Conservation (phyloP, 164 flowering plant species). For the Dillenia turbinata region DNA sequence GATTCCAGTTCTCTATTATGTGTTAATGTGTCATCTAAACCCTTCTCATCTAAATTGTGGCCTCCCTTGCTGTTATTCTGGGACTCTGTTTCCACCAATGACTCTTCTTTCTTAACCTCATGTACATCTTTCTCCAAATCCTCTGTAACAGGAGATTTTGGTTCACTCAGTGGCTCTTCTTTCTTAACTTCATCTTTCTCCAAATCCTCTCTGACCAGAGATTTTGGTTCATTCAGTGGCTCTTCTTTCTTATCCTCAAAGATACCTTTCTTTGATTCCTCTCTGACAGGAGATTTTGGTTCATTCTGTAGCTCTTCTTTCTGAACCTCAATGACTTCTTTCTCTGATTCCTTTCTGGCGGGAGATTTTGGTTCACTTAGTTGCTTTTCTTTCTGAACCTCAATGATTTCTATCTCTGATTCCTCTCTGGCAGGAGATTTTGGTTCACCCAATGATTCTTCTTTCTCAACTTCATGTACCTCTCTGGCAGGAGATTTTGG, state of each 20-base stretch:
- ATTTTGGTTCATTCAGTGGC: too few relatives aligned
- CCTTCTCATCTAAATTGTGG: constrained; percentile 11
- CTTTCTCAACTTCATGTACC: constrained; percentile 2
- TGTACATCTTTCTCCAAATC: not conserved
- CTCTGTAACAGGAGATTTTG: not conserved
- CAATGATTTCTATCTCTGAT: too few relatives aligned
- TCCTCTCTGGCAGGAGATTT: too few relatives aligned
- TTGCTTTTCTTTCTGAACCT: too few relatives aligned
- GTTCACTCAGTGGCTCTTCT: constrained; percentile 7
- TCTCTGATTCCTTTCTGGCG: too few relatives aligned
- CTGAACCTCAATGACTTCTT: too few relatives aligned
- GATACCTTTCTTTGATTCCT: too few relatives aligned
- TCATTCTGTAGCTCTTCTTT: too few relatives aligned
- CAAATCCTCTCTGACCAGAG: too few relatives aligned
- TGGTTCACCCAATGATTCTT: not conserved
- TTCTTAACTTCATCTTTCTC: constrained; percentile 3
- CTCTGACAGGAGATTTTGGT: too few relatives aligned
- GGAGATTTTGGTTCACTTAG: too few relatives aligned
- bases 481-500: constrained; percentile 10
- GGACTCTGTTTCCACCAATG: constrained; percentile 19
- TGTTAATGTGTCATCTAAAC: constrained; percentile 6
- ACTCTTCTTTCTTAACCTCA: constrained; percentile 15
- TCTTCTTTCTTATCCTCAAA: too few relatives aligned
- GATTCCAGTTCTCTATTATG: constrained; percentile 9
- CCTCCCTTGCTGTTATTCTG: constrained; percentile 14